Base-by-base conservation (phyloP, 768 basidiomycete species). In the Lyophyllum semitale region DNA sequence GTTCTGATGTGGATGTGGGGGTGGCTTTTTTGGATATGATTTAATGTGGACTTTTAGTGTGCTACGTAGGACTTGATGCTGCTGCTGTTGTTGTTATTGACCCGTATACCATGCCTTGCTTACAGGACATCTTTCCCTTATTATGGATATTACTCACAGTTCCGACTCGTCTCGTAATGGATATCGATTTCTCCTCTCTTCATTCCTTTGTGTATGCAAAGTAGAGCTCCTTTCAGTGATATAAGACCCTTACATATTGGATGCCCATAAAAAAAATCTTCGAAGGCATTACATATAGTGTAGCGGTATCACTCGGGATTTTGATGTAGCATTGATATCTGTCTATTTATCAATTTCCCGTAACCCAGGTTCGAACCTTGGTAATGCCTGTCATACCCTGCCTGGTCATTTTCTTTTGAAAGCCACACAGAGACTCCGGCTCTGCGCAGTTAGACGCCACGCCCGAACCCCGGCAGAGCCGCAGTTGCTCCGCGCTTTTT, bases 351-450 rank as follows among this genome's bases (percentile, higher is more conserved):
- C 11, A 38, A 46, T 13, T 54, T 59, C 58, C 54, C 58, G 58
- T 35, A 55, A 59, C 54, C 58, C 58, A 59, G 58, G 58, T 59
- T 59, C 58, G 54, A 59, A 55, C 58, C 58, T 54, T 59, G 58
- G 58, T 55, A 59, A 50, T 12, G 53, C 58, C 58, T 59, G 8
- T 30, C 2, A 40, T 13, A 2, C 1, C 1, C 20, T 4, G n/a
- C 38, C 11, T 22, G 13, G 23, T 17, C n/a, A 15, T 15, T 3
- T 35, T 22, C 15, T 47, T 41, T 41, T 41, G n/a, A n/a, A n/a
- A n/a, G n/a, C n/a, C n/a, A n/a, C n/a, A n/a, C n/a, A n/a, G n/a
- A n/a, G n/a, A n/a, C n/a, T n/a, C n/a, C n/a, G n/a, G n/a, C n/a
- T n/a, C n/a, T n/a, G n/a, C n/a, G n/a, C n/a, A n/a, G n/a, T 37